Base-by-base conservation (phyloP, 2,329 filamentous ascomycete genomes). In the Aspergillus puulaauensis region DNA sequence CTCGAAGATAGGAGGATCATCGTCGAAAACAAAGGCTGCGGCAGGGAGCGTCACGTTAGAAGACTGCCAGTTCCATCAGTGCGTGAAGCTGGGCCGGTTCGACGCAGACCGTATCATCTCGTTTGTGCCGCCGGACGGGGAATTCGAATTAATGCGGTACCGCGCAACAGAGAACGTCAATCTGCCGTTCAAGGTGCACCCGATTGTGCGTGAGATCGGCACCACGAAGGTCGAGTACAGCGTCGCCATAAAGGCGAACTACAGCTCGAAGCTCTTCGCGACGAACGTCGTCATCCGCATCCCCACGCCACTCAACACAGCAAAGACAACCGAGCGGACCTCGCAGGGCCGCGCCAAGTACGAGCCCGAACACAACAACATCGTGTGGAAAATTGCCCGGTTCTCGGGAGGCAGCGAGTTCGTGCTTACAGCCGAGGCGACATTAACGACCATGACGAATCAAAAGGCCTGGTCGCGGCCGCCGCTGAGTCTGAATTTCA, bases 131-230 rank as follows among this genome's bases (percentile, higher is more conserved):
- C 95, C 95, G 3, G 95, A 99, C 73, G 95, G 95, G 65, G 93
- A 97, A 72, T 99, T 99, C 75, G 95, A 99, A 79, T 84, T 99
- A 61, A 99, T 99, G 95, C 89, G 93, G 48, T 99, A 99, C 77
- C 91, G 96, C 52, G 93, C 95, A 11, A 98, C 93, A 23, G 95
- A 99, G 75, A 99, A 99, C 71, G 93, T 99, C 72, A 99, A 99
- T 72, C 82, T 99, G 15, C 96, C 95, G 0, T 99, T 99, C 84
- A 98, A 97, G 75, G 92, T 99, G 9, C 95, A 99, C 73, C 93
- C 93, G 64, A 99, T 99, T 66, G 95, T 99, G 70, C 96, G 96
- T 72, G 95, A 99, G 77, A 85, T 98, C 59, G 93, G 95, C 64
- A 96, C 95, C 71, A 95, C 91, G 43, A 98, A 97, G 77, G 95